Conservation (phyloP, 441 rosid genomes). For the Erodium trifolium region DNA sequence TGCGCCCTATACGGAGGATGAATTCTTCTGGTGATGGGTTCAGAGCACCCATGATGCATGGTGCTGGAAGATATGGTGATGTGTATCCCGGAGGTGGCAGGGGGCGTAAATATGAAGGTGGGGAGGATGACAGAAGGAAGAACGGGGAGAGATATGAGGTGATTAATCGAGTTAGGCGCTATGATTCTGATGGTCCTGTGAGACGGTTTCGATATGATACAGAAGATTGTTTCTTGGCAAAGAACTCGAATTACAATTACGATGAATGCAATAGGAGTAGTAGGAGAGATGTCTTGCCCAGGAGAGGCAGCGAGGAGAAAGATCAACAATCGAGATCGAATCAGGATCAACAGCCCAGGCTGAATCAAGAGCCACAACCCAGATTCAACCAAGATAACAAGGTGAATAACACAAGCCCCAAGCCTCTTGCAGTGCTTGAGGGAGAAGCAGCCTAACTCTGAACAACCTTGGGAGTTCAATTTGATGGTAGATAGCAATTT, state of each 20-base stretch:
- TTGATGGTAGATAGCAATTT: constrained; percentile 17
- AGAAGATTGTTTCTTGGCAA: constrained; percentile 18
- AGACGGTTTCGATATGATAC: constrained; percentile 23
- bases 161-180: constrained; percentile 24
- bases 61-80: too few relatives aligned
- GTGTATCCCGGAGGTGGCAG: too few relatives aligned
- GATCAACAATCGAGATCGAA: constrained; percentile 6
- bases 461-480: background rate
- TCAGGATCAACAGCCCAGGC: constrained; percentile 4
- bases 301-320: constrained; percentile 17
- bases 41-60: constrained; percentile 11
- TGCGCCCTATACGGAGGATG: constrained; percentile 21
- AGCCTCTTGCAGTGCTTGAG: constrained; percentile 2
- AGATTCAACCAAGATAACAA: constrained; percentile 1
- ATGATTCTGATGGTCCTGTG: constrained; percentile 23
- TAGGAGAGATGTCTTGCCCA: background rate
- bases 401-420: constrained; percentile 9
- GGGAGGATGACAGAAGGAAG: constrained; percentile 25
- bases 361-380: background rate
- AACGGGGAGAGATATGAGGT: constrained; percentile 27
- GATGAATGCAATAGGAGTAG: too few relatives aligned
- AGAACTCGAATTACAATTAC: background rate
- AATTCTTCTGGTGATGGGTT: constrained; percentile 21
- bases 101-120: constrained; percentile 21
- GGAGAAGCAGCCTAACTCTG: background rate